Base-by-base conservation (phyloP, 805 yeast species). In the Starmerella apicola region DNA sequence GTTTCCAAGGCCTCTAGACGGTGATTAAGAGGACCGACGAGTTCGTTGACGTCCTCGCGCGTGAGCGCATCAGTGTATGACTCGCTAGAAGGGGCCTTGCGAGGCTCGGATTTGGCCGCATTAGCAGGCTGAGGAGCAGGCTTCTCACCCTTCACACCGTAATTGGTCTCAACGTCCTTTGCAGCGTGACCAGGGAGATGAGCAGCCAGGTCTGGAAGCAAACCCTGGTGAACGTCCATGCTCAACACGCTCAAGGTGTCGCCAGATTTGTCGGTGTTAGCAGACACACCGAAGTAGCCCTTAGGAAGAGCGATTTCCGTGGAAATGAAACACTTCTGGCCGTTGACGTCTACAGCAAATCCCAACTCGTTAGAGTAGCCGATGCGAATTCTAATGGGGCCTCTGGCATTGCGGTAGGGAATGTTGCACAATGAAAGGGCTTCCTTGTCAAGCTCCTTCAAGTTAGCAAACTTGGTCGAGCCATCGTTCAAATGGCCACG, bases 401-500 rank as follows among this genome's bases (percentile, higher is more conserved):
- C 45, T 15, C 48, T 41, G 28, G 62, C 55, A 37, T 54, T 52
- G 32, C 67, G 51, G 51, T 61, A 63, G 32, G 53, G 43, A 33
- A 63, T 42, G 20, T 54, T 49, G 50, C 68, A 63, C 42, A 53
- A 46, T 8, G 58, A 55, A 41, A 63, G 56, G 13, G 68, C 57
- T 38, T 58, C 56, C 20, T 49, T 38, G 24, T 44, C 49, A 3
- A 61, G 58, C 23, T 47, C 38, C 9, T 45, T 40, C 34, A 50
- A 24, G 16, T 49, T 9, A 19, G 44, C 32, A 38, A 59, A 61
- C 16, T 45, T 26, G 13, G 38, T 40, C 10, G 56, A 28, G 13
- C 66, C 66, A 37, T 64, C 67, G 39, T 61, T 63, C 22, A 63
- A 48, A 49, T 63, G 66, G 16, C 64, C 68, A 6, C 65, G 55